Evolutionary conservation across 768 basidiomycete species (phyloP), one percentile per base, ranked within the genome.

Genomic region (Auricularia cornea): DNA sequence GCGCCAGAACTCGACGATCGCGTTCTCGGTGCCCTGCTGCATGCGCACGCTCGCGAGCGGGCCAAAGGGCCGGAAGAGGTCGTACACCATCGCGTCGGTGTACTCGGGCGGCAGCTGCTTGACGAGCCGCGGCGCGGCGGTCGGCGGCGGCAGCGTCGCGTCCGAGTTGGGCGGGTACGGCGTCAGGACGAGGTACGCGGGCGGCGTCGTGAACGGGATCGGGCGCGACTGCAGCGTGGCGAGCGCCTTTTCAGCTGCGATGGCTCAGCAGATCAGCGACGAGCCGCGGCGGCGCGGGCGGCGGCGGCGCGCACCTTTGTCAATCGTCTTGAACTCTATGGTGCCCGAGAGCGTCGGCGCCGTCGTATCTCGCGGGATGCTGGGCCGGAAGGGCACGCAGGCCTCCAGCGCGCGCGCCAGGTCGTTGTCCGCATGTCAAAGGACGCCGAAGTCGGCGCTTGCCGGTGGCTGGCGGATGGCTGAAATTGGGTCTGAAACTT

Each of bases 181-280:
- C 2, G 92, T 93, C 52, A 94, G 80, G 28, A 86, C 80, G 59
- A 94, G 79, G 60, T 78, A 75, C 2, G 86, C 84, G 2, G 84
- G 77, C 1, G 87, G 85, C n/a, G n/a, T n/a, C n/a, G 84, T 70
- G 60, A 79, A 83, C 12, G 86, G 87, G 44, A 93, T 80, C 48
- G 83, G 83, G 67, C 89, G 87, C 66, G 84, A 83, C 73, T 93
- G 89, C 57, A 94, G 79, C 11, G 88, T 92, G 16, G 92, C 87
- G 28, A 94, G 80, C 16, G 93, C 93, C 74, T 92, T 94, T 76
- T 94, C 92, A 66, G 93, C 93, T 94, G 75, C 20, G 41, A 40
- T 63, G 59, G 62, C 38, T 60, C 67, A 54, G 57, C 33, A 51
- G 44, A 66, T 28, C 66, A 35, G 38, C 59, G 31, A n/a, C n/a